These are phyloP conservation scores for Saccharomycopsis sp. DNA, from an alignment of 805 yeast genomes.

Conservation along the genomic window DNA sequence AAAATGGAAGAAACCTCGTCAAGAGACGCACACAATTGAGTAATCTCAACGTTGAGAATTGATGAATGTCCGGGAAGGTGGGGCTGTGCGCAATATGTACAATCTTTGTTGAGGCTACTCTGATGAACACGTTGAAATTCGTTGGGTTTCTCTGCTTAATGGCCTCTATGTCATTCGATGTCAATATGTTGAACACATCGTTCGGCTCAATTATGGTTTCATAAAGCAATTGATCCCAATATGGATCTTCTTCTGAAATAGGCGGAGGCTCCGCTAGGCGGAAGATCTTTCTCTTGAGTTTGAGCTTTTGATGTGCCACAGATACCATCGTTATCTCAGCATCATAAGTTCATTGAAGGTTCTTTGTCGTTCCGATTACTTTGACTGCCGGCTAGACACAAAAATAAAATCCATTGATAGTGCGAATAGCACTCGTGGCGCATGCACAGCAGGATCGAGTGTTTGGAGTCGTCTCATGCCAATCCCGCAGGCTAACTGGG, in stretches of 20 bases:
- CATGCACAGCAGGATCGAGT: too few species aligned
- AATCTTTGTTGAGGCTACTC: slow-evolving; percentile 30
- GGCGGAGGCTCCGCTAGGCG: slow-evolving; percentile 40
- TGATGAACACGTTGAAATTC: slow-evolving; percentile 48
- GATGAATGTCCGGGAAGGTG: slow-evolving; percentile 24
- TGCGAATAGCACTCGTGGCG: too few species aligned
- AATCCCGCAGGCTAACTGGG: too few species aligned
- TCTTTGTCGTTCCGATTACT: too few species aligned
- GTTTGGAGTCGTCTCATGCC: too few species aligned
- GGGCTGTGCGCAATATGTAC: slow-evolving; percentile 22
- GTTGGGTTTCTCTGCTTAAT: slow-evolving; percentile 49
- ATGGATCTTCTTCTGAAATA: slow-evolving; percentile 29
- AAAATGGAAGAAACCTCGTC: slow-evolving; percentile 12
- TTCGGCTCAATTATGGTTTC: slow-evolving; percentile 40
- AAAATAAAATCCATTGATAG: too few species aligned
- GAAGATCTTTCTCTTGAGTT: slow-evolving; percentile 52
- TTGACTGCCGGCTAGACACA: too few species aligned
- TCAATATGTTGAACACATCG: slow-evolving; percentile 51
- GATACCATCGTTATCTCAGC: slow-evolving; percentile 1
- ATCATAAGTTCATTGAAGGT: too few species aligned
- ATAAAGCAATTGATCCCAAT: slow-evolving; percentile 40
- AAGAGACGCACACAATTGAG: slow-evolving; percentile 38
- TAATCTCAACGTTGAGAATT: slow-evolving; percentile 30
- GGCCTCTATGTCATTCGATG: slow-evolving; percentile 47
- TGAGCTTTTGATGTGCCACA: slow-evolving; percentile 52